A percentile compares a stretch with the other conserved stretches of the same genome.
Conservation (phyloP, 1,139 yeast species). For the Hansenula lynferdii region DNA sequence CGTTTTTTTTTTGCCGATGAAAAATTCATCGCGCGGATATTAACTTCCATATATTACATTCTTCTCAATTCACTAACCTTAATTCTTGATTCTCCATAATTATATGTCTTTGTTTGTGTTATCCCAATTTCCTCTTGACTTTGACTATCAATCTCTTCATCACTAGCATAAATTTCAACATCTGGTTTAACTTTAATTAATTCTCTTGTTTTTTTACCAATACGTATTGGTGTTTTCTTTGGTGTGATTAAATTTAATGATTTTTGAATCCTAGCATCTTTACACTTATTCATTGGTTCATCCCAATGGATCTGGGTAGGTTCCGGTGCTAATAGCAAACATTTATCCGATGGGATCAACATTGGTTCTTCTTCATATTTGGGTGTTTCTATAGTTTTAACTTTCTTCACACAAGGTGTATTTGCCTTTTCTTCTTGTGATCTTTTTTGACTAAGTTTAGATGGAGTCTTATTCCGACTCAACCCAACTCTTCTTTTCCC, state of each 20-base stretch:
- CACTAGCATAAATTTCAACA: no score
- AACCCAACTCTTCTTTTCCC: conserved; percentile 12
- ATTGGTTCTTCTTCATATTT: not conserved
- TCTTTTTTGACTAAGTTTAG: conserved; percentile 5
- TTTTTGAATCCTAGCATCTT: not conserved
- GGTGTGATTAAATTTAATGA: not conserved
- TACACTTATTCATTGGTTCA: not conserved
- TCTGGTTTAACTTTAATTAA: no score
- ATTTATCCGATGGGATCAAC: not conserved
- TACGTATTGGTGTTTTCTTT: not conserved
- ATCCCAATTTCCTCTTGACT: conserved; percentile 2
- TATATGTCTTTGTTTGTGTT: conserved; percentile 16
- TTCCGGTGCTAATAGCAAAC: not conserved
- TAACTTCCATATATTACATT: no score
- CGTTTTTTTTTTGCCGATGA: no score
- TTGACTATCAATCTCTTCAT: no score
- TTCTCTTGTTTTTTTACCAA: no score
- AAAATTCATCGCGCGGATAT: no score
- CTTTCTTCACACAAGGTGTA: no score
- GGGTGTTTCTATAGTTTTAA: not conserved
- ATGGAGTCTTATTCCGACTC: conserved; percentile 13
- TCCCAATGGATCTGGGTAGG: not conserved
- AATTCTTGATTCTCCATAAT: conserved; percentile 6
- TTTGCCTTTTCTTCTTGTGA: no score
- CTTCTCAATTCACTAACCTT: not conserved